Evolutionary conservation across 768 basidiomycete genomes (phyloP).

Genomic region (Pulveroboletus sp.): DNA sequence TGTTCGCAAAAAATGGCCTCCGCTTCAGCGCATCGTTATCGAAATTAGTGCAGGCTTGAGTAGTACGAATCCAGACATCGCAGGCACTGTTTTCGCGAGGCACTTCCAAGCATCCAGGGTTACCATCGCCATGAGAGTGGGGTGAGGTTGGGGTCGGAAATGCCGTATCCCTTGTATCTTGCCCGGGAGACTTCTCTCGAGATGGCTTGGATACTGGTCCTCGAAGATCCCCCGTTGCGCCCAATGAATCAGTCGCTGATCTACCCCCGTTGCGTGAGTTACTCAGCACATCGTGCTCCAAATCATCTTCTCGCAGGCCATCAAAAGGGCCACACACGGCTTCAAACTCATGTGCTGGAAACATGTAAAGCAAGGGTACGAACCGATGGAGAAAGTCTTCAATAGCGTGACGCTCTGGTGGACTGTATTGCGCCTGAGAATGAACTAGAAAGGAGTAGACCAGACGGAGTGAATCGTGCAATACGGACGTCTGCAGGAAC

Average conservation of each 20-base stretch:
- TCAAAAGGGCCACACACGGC: constrained; percentile 56
- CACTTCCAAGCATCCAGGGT: background rate
- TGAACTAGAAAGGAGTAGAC: constrained; percentile 89
- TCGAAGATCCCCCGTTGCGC: constrained; percentile 64
- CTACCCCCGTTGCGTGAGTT: constrained; percentile 35
- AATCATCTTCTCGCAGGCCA: constrained; percentile 36
- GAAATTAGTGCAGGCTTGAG: constrained; percentile 19
- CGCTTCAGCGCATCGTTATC: constrained; percentile 32
- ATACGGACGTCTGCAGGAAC: constrained; percentile 70
- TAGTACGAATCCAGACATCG: constrained; percentile 58
- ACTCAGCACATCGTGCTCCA: constrained; percentile 24
- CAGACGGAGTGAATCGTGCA: constrained; percentile 88
- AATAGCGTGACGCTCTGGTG: constrained; percentile 72
- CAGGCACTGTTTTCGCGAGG: constrained; percentile 18
- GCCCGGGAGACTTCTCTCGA: constrained; percentile 47
- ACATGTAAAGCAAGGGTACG: constrained; percentile 76
- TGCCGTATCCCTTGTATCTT: constrained; percentile 29
- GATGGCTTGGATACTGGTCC: constrained; percentile 76
- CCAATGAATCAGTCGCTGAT: constrained; percentile 43
- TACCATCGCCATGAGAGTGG: constrained; percentile 1
- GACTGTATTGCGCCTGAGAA: constrained; percentile 68
- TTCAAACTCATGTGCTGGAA: constrained; percentile 61
- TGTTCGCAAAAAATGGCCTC: constrained; percentile 83
- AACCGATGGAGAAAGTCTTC: constrained; percentile 84
- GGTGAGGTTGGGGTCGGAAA: constrained; percentile 21